Percentiles rank a stretch among this genome's conserved stretches.
These are phyloP conservation scores for Licmophora abbreviata DNA, from an alignment of 108 stramenopile species.

Conservation along the genomic window DNA sequence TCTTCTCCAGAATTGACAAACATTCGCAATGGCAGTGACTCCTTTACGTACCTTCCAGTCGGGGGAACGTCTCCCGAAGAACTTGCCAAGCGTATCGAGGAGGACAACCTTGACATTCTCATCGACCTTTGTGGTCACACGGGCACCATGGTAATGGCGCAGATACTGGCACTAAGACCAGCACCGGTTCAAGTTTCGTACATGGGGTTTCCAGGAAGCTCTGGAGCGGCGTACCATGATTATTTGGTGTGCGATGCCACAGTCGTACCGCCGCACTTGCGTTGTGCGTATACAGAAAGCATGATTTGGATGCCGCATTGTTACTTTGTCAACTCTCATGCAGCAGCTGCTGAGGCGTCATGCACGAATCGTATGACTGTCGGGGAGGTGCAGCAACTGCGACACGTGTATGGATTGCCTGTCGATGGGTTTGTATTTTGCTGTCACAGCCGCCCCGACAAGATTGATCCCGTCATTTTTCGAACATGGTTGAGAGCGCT, in stretches of 20 bases:
- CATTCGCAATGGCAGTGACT: slow-evolving; percentile 52
- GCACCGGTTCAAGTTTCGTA: slow-evolving; percentile 49
- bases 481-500: slow-evolving; percentile 61
- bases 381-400: slow-evolving; percentile 26
- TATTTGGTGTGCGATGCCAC: slow-evolving; percentile 64
- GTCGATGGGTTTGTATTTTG: slow-evolving; percentile 70
- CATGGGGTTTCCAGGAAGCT: slow-evolving; percentile 80
- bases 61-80: slow-evolving; percentile 24
- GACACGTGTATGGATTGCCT: slow-evolving; percentile 54
- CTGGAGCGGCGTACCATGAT: slow-evolving; percentile 61
- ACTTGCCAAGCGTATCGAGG: slow-evolving; percentile 40
- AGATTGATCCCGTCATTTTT: slow-evolving; percentile 81
- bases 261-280: slow-evolving; percentile 39
- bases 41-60: slow-evolving; percentile 40
- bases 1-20: slow-evolving; percentile 34
- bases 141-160: slow-evolving; percentile 48
- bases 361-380: slow-evolving; percentile 27
- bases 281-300: slow-evolving; percentile 56
- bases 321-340: slow-evolving; percentile 85
- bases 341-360: slow-evolving; percentile 36
- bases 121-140: slow-evolving; percentile 86
- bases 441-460: slow-evolving; percentile 80
- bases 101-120: slow-evolving; percentile 62
- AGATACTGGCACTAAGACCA: slow-evolving; percentile 40
- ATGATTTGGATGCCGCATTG: slow-evolving; percentile 77